Evolutionary conservation across 345 rosid genomes (phyloP), one percentile per base, ranked within the genome.

Genomic region (Pelargonium nanum): DNA sequence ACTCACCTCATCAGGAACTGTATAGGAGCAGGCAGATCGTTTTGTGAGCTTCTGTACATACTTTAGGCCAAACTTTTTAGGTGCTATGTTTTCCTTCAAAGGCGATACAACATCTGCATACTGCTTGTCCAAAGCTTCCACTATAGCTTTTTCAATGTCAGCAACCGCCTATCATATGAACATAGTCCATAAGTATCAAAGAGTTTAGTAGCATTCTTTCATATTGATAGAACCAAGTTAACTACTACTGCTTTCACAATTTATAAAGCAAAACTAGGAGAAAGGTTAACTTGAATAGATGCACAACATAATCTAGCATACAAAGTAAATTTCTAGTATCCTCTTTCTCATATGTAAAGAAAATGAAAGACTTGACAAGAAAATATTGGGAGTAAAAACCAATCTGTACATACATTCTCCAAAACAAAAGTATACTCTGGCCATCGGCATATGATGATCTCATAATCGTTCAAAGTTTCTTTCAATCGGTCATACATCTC

Each of bases 41-140:
- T 89, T 86, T 26, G 99, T 74, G 53, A 93, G 83, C 64, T 89
- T 93, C 68, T 87, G 91, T 48, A 93, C 91, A 74, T 89, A 93
- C 67, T 87, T 93, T 70, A 93, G 75, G 70, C 97, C 94, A 66
- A 93, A 85, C 58, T 87, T 93, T 72, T 85, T 89, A 19, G 99
- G 97, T 26, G 87, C 60, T 73, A 93, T 56, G 73, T 89, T 93
- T 71, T 87, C 97, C 84, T 87, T 93, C 71, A 93, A 70, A 61
- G 99, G 97, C 60, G 96, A 70, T 20, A 93, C 63, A 10, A 93
- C 89, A 77, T 87, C 97, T 22, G 94, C 89, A 72, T 89, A 93
- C 67, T 89, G 99, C 78, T 81, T 93, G 70, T 93, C 99, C 80
- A 93, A 73, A 72, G 99, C 87, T 72, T 93, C 97, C 64, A 93